A percentile compares a stretch with the other conserved stretches of the same genome.
These are phyloP conservation scores for Sporothrix brasiliensis DNA, from an alignment of 2,329 filamentous ascomycete genomes.

Conservation along the genomic window DNA sequence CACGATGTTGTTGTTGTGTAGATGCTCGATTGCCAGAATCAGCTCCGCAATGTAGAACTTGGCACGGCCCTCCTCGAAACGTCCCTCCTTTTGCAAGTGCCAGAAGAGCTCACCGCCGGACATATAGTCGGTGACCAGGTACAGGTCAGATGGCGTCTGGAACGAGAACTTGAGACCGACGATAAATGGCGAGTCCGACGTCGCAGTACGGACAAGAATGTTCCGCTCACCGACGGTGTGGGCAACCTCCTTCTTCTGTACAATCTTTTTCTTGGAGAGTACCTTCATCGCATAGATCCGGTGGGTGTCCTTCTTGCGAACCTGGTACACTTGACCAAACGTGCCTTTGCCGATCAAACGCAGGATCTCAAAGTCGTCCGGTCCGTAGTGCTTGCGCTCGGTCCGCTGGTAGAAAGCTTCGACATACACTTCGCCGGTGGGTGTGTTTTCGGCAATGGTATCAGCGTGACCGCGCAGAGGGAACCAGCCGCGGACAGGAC, in stretches of 20 bases:
- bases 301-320: slow-evolving; percentile 93
- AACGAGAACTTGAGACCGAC: slow-evolving; percentile 98
- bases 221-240: slow-evolving; percentile 97
- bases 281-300: slow-evolving; percentile 99
- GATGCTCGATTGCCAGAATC: slow-evolving; percentile 89
- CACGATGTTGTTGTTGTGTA: slow-evolving; percentile 96
- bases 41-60: slow-evolving; percentile 99
- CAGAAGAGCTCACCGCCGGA: slow-evolving; percentile 97
- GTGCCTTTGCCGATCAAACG: slow-evolving; percentile 98
- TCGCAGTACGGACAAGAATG: slow-evolving; percentile 94
- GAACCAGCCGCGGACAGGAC: slow-evolving; percentile 82
- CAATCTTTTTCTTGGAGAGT: slow-evolving; percentile 98
- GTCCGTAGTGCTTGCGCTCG: slow-evolving; percentile 89
- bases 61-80: slow-evolving; percentile 89
- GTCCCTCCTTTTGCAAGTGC: slow-evolving; percentile 96
- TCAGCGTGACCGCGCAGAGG: slow-evolving; percentile 74
- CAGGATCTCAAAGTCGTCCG: slow-evolving; percentile 92
- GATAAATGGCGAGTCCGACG: slow-evolving; percentile 94
- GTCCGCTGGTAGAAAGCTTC: slow-evolving; percentile 83
- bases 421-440: slow-evolving; percentile 86
- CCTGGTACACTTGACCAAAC: slow-evolving; percentile 97
- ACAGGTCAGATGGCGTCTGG: slow-evolving; percentile 93
- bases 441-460: slow-evolving; percentile 68
- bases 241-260: slow-evolving; percentile 98
- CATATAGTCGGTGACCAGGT: slow-evolving; percentile 99